Base-by-base conservation (phyloP, 495 filamentous ascomycete genomes). In the Penicillium subrubescens region DNA sequence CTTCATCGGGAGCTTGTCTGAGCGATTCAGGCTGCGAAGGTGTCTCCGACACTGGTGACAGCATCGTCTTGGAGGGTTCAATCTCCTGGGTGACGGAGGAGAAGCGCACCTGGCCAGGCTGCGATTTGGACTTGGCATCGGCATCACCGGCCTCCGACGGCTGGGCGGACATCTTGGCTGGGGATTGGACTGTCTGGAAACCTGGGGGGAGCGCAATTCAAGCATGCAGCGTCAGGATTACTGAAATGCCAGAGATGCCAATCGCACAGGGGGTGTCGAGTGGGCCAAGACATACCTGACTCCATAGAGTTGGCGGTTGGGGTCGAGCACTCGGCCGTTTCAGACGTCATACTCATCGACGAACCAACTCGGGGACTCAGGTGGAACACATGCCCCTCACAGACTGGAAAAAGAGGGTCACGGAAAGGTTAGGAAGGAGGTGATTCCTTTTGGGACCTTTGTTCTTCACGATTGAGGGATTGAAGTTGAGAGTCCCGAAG, bases 1-100 rank as follows among this genome's bases (percentile, higher is more conserved):
- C 87, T 53, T 87, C 82, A 17, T 70, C 43, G 5, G 65, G 43
- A 11, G 41, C 46, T 41, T 78, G 78, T 60, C 78, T 74, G 61
- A 78, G 68, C 56, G 77, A 61, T 48, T 80, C 71, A 17, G 51
- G 17, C 41, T 58, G 55, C 41, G 51, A 51, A 6, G 61, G 29
- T 31, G 68, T 59, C 39, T 77, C 75, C 3, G 74, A 71, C 8
- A 72, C 67, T 41, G 82, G 75, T 25, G 75, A 68, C 7, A 63
- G 61, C n/a, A 72, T 65, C 48, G 77, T 69, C 57, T 75, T 64
- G 33, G 79, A 67, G 54, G 68, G 78, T 61, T 88, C 83, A 71
- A 96, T 94, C 75, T 95, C 92, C 76, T 91, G 83, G 62, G 89
- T 87, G 64, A 89, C 82, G 17, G 90, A 89, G 46, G 90, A 91